These are phyloP conservation scores for Cucumis melo DNA, from an alignment of 306 rosid species.

Conservation along the genomic window DNA sequence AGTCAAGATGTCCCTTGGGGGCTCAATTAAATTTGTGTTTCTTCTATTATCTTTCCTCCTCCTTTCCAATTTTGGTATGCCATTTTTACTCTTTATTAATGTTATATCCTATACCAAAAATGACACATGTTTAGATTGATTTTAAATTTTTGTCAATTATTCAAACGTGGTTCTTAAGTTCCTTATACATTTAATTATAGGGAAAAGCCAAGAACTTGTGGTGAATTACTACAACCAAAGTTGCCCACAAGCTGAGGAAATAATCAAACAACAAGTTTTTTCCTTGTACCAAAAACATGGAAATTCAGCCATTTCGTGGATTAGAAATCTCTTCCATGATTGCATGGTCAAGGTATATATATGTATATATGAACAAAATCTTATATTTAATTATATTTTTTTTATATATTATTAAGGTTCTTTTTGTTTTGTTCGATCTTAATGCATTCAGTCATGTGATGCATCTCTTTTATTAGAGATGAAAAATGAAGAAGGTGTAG, in stretches of 20 bases:
- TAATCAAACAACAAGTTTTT: conserved; percentile 45
- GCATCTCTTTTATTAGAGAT: conserved; percentile 59
- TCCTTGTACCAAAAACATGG: conserved; percentile 53
- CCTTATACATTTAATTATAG: conserved; percentile 1
- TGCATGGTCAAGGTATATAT: conserved; percentile 59
- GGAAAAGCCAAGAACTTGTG: conserved; percentile 39
- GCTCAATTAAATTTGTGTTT: not conserved
- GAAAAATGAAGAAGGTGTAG: conserved; percentile 1
- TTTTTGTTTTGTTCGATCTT: not conserved
- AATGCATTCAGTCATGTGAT: conserved; percentile 49
- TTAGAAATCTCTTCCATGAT: conserved; percentile 91
- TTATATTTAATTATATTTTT: not conserved
- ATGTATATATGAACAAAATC: not conserved
- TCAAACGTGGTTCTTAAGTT: no score
- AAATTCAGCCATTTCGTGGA: conserved; percentile 71
- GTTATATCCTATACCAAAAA: no score
- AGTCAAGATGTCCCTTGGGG: not conserved
- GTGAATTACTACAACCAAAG: conserved; percentile 38
- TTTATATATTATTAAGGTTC: not conserved
- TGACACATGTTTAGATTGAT: no score
- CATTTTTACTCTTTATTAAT: not conserved
- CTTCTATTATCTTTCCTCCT: not conserved
- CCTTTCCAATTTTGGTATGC: not conserved
- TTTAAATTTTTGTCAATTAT: no score
- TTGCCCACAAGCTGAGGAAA: conserved; percentile 72